These are phyloP conservation scores for Thelonectria blattea DNA, from an alignment of 2,329 filamentous ascomycete genomes.

Conservation along the genomic window DNA sequence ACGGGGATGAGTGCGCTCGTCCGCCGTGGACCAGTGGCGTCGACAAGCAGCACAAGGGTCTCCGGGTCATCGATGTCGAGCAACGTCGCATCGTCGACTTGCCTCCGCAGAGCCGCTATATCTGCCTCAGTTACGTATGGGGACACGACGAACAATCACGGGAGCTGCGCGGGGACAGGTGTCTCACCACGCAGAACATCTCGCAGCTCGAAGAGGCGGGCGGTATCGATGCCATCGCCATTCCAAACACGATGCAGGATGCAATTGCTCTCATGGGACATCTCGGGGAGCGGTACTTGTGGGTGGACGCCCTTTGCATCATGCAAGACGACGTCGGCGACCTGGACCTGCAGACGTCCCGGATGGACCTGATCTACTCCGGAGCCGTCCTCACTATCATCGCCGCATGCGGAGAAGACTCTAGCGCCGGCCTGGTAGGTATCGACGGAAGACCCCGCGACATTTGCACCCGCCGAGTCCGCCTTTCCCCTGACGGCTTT, in stretches of 20 bases:
- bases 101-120: constrained; percentile 9
- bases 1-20: not conserved
- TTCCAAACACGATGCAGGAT: constrained; percentile 19
- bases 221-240: not conserved
- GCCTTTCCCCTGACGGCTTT: constrained; percentile 6
- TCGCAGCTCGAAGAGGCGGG: not conserved
- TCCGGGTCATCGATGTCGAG: constrained; percentile 15
- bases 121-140: constrained; percentile 27
- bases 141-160: not conserved
- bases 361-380: constrained; percentile 24
- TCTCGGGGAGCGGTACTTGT: constrained; percentile 11
- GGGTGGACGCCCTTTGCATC: constrained; percentile 29
- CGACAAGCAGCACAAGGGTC: not conserved
- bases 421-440: not conserved
- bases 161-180: not conserved
- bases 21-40: constrained; percentile 15
- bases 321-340: constrained; percentile 21
- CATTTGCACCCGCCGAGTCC: not conserved
- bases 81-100: constrained; percentile 9
- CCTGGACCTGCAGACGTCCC: not conserved
- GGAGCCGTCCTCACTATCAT: not conserved
- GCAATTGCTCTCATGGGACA: constrained; percentile 9
- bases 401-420: not conserved
- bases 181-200: constrained; percentile 4
- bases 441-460: not conserved